Evolutionary conservation across 2,329 filamentous ascomycete genomes (phyloP).

Genomic region (Colletotrichum gloeosporioides): DNA sequence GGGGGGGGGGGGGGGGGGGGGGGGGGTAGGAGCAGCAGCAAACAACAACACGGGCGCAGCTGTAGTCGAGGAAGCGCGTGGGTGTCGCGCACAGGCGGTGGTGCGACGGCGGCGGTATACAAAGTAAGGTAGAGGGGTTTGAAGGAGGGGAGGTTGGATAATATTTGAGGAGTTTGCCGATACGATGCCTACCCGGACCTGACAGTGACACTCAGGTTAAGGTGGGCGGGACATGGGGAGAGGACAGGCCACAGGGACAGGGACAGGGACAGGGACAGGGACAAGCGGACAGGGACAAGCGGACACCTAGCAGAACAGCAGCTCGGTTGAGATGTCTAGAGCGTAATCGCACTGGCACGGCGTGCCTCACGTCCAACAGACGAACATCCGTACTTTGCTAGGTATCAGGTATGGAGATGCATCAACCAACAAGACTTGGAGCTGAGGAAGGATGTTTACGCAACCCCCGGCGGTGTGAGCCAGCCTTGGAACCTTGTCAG

Average conservation of each 20-base stretch:
- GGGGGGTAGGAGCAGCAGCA: not conserved
- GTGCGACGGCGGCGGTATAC: not conserved
- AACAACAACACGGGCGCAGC: not conserved
- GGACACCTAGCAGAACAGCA: not conserved
- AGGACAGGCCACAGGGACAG: not conserved
- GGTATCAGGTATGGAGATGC: not conserved
- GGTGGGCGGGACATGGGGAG: not conserved
- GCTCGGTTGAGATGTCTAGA: not conserved
- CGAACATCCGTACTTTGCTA: not conserved
- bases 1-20: not conserved
- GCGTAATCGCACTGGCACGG: not conserved
- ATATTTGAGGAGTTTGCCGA: not conserved
- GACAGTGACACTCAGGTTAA: not conserved
- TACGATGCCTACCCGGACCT: not conserved
- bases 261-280: not conserved
- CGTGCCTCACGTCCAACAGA: not conserved
- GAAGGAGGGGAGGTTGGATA: not conserved
- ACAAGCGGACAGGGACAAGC: not conserved
- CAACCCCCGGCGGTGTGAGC: slow-evolving; percentile 6
- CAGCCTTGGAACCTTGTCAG: not conserved
- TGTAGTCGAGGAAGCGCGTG: not conserved
- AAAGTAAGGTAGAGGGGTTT: not conserved
- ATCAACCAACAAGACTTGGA: not conserved
- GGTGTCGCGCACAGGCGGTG: not conserved
- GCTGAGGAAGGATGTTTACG: not conserved